phyloP scores from a whole-genome alignment of 1,284 basidiomycete species.

The Rhodotorula glutinis region DNA sequence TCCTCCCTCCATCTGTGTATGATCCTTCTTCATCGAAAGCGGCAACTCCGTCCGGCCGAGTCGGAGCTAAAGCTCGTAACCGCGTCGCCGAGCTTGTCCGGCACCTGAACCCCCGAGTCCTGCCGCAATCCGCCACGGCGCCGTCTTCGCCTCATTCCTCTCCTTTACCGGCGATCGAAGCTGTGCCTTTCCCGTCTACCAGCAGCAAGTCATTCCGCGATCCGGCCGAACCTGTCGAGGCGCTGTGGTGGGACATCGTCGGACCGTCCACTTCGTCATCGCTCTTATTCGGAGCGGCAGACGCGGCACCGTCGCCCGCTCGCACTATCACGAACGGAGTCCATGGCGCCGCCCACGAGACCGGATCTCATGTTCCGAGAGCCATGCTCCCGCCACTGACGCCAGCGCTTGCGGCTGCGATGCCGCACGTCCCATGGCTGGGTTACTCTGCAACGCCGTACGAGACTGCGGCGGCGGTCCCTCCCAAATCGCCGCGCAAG shows the following conservation, averaged over 20 bases:
- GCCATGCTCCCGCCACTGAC: neutral
- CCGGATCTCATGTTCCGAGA: neutral
- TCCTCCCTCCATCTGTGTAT: slow-evolving; percentile 17
- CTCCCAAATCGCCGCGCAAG: neutral
- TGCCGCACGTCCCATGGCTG: slow-evolving; percentile 30
- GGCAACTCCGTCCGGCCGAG: neutral
- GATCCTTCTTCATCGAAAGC: neutral
- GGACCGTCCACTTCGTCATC: slow-evolving; percentile 15
- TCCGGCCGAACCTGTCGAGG: slow-evolving; percentile 31
- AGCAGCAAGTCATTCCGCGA: neutral
- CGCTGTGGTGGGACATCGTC: slow-evolving; percentile 39
- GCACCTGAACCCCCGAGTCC: slow-evolving; percentile 26
- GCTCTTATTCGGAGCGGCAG: neutral
- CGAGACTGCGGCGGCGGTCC: neutral
- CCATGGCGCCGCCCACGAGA: neutral
- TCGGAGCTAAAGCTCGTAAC: neutral
- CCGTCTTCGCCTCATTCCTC: neutral
- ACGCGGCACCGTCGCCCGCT: neutral
- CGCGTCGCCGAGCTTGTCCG: slow-evolving; percentile 18
- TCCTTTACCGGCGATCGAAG: neutral
- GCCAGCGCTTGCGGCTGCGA: slow-evolving; percentile 21
- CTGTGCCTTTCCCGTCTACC: neutral
- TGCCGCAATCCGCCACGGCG: slow-evolving; percentile 5
- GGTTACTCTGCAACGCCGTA: slow-evolving; percentile 12
- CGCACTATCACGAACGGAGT: neutral